These are phyloP conservation scores for Suillus subalutaceus DNA, from an alignment of 768 basidiomycete species.

Conservation along the genomic window DNA sequence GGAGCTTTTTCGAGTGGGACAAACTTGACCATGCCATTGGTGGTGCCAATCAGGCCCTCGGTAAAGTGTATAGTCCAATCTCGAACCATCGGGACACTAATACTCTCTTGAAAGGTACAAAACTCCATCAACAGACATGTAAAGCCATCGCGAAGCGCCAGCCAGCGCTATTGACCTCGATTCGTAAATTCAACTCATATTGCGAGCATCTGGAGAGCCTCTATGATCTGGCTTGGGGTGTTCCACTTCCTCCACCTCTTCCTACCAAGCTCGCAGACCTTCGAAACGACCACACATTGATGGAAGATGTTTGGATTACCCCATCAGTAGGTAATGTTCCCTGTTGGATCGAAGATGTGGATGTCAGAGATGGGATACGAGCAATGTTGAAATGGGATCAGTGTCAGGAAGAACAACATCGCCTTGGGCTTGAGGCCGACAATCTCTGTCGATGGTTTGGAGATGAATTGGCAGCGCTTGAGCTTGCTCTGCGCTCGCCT, in stretches of 20 bases:
- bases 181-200: constrained; percentile 31
- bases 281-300: constrained; percentile 23
- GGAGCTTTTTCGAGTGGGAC: too few relatives aligned
- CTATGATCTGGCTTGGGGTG: constrained; percentile 23
- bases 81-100: background rate
- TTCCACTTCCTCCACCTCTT: constrained; percentile 38
- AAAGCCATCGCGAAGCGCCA: constrained; percentile 30
- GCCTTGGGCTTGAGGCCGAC: constrained; percentile 32
- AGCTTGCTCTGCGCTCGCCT: constrained; percentile 16
- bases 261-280: constrained; percentile 31
- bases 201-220: constrained; percentile 26
- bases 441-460: constrained; percentile 41
- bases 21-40: too few relatives aligned
- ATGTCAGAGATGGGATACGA: constrained; percentile 35
- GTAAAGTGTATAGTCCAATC: too few relatives aligned
- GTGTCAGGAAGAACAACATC: constrained; percentile 33
- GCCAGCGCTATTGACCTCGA: constrained; percentile 26
- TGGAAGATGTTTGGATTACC: constrained; percentile 43
- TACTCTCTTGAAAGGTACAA: constrained; percentile 22
- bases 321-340: constrained; percentile 18
- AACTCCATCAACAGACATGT: constrained; percentile 33
- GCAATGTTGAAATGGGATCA: constrained; percentile 30
- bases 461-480: constrained; percentile 28
- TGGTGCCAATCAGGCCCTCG: too few relatives aligned
- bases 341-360: constrained; percentile 36